phyloP scores from a whole-genome alignment of 345 rosid species.

The Aquilaria sinensis region DNA sequence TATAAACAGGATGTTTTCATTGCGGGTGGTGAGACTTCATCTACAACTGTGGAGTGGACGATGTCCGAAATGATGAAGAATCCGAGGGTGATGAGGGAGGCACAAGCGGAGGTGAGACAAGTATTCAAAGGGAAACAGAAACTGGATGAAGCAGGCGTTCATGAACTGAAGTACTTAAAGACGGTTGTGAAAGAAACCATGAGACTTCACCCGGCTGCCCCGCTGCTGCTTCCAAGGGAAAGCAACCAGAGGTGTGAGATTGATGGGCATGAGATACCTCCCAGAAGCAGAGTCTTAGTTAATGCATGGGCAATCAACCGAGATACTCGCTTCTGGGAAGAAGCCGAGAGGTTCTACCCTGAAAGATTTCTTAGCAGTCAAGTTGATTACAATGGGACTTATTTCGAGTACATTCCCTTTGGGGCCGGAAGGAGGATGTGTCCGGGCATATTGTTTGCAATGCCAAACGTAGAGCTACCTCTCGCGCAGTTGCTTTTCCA shows the following conservation, averaged over 20 bases:
- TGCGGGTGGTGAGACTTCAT: slow-evolving; percentile 9
- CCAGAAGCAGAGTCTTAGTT: background rate
- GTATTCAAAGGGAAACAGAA: background rate
- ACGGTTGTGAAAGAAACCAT: slow-evolving; percentile 5
- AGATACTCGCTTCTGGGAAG: slow-evolving; percentile 4
- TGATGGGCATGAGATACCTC: slow-evolving; percentile 1
- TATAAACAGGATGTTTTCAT: background rate
- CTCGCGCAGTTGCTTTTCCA: background rate
- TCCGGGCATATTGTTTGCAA: background rate
- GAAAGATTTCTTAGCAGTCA: background rate
- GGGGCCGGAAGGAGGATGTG: slow-evolving; percentile 10
- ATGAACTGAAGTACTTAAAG: slow-evolving; percentile 6
- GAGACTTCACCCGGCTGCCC: slow-evolving; percentile 9
- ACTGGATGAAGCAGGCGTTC: slow-evolving; percentile 3
- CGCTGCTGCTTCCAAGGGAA: slow-evolving; percentile 9
- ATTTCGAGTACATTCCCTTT: slow-evolving; percentile 2
- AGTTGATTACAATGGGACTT: background rate
- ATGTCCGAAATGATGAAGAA: slow-evolving; percentile 6
- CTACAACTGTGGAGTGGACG: slow-evolving; percentile 11
- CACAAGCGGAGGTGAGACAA: background rate
- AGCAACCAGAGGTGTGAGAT: slow-evolving; percentile 2
- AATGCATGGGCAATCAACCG: slow-evolving; percentile 5
- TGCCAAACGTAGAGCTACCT: background rate
- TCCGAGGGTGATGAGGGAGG: background rate
- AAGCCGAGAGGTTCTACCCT: slow-evolving; percentile 7